Conservation (phyloP, 192 early-diverging fungal species). For the Entomortierella chlamydospora region DNA sequence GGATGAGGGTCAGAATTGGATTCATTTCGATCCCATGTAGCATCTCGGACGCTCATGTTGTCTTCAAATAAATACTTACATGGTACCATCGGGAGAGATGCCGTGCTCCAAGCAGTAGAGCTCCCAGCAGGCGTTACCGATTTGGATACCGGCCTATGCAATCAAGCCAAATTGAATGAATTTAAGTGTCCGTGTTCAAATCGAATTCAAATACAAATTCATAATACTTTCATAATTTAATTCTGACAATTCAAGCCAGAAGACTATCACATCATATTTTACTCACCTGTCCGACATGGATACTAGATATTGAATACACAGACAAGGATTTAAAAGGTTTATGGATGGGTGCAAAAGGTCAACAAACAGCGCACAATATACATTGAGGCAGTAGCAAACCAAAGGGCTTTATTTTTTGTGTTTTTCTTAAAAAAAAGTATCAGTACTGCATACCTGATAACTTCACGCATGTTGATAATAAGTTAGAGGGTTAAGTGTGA, state of each 20-base stretch:
- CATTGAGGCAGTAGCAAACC: too few species aligned
- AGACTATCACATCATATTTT: not conserved
- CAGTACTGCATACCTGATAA: constrained; percentile 16
- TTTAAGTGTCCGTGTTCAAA: not conserved
- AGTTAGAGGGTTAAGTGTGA: not conserved
- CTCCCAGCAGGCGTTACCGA: constrained; percentile 99
- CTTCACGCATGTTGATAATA: constrained; percentile 45
- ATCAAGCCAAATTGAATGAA: not conserved
- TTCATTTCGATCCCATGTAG: not conserved
- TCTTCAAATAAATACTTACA: constrained; percentile 42
- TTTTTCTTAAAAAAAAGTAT: too few species aligned
- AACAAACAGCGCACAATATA: too few species aligned
- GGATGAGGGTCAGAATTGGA: not conserved
- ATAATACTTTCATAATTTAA: not conserved
- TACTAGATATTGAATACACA: constrained; percentile 3
- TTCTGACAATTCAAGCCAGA: not conserved
- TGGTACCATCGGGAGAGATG: constrained; percentile 68
- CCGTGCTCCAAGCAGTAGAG: constrained; percentile 98
- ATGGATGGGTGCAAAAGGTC: not conserved
- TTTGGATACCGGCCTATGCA: constrained; percentile 98
- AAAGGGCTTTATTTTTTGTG: too few species aligned
- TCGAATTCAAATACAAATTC: not conserved
- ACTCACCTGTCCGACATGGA: constrained; percentile 56
- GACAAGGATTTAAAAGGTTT: not conserved
- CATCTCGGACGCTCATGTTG: not conserved